Percentiles rank a stretch among this genome's conserved stretches.
These are phyloP conservation scores for Chondrus crispus DNA, from an alignment of 23 red algal species.

Conservation along the genomic window DNA sequence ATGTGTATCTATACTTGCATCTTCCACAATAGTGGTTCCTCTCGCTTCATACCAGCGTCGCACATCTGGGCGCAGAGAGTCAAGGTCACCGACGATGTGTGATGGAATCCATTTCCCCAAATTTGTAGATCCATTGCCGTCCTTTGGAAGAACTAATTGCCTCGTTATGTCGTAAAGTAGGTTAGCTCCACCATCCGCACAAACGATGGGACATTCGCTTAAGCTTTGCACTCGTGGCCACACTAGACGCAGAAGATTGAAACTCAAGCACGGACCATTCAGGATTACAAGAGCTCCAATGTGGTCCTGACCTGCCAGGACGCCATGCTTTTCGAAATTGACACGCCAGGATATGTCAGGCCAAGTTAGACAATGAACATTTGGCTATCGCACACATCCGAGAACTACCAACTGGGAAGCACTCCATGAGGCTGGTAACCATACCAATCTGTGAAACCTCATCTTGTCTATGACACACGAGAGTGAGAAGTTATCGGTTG, in stretches of 20 bases:
- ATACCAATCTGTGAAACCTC: no score
- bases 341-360: no score
- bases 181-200: slow-evolving; percentile 55
- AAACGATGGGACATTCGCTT: slow-evolving; percentile 3
- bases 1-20: slow-evolving; percentile 23
- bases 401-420: no score
- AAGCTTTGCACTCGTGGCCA: background rate
- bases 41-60: slow-evolving; percentile 15
- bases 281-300: slow-evolving; percentile 47
- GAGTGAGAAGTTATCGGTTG: no score
- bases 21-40: slow-evolving; percentile 17
- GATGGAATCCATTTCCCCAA: background rate
- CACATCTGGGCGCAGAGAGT: slow-evolving; percentile 37
- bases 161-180: background rate
- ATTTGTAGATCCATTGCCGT: background rate
- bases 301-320: background rate
- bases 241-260: background rate
- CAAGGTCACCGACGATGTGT: slow-evolving; percentile 59
- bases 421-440: no score
- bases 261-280: slow-evolving; percentile 1
- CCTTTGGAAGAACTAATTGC: background rate
- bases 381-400: no score
- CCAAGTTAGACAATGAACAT: no score
- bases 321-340: no score
- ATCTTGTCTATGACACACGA: no score